Evolutionary conservation across 768 basidiomycete genomes (phyloP).

Genomic region (Asterophora lycoperdoides): DNA sequence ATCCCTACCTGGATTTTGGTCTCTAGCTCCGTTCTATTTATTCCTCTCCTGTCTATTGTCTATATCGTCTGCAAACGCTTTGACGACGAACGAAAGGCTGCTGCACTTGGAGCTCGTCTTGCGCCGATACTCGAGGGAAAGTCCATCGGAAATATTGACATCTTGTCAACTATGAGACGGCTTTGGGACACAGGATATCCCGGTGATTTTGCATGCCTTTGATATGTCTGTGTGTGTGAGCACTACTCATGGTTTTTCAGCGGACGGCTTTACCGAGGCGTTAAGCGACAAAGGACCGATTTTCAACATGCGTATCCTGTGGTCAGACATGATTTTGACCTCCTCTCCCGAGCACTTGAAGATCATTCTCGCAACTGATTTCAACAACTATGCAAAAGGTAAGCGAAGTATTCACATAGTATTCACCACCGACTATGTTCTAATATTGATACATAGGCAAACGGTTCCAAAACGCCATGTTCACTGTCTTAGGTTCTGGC

Average conservation of each 20-base stretch:
- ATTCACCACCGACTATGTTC: too few relatives aligned
- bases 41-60: conserved; percentile 31
- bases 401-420: not conserved
- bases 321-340: conserved; percentile 44
- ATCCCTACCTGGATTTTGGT: conserved; percentile 37
- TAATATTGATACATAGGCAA: conserved; percentile 25
- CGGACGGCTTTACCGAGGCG: conserved; percentile 37
- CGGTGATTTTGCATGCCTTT: conserved; percentile 28
- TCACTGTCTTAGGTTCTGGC: conserved; percentile 53
- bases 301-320: conserved; percentile 43
- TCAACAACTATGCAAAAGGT: conserved; percentile 60
- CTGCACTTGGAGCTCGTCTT: conserved; percentile 42
- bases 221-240: not conserved
- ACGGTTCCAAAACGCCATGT: conserved; percentile 39
- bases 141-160: conserved; percentile 41
- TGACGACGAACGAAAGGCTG: conserved; percentile 34
- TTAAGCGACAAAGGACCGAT: conserved; percentile 36
- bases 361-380: conserved; percentile 51
- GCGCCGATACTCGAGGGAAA: conserved; percentile 36
- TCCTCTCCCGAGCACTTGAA: conserved; percentile 53
- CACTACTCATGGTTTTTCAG: conserved; percentile 22
- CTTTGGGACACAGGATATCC: conserved; percentile 45
- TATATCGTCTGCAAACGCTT: conserved; percentile 27
- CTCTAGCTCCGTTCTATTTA: conserved; percentile 22
- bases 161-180: conserved; percentile 32